Evolutionary conservation across 2,329 filamentous ascomycete species (phyloP).

Genomic region (Fusarium avenaceum): DNA sequence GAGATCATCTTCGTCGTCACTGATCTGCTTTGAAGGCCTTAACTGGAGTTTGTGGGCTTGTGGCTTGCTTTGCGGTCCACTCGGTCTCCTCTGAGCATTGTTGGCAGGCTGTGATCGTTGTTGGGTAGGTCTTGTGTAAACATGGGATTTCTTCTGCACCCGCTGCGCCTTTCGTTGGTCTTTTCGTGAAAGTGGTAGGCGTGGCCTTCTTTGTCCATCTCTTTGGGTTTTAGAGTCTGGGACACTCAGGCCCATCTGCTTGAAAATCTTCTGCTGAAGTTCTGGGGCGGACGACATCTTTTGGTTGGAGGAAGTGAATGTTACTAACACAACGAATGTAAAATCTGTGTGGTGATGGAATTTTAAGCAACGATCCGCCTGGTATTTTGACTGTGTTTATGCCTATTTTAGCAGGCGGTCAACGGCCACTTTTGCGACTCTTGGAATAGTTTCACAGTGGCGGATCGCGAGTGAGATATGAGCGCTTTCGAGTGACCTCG

Average conservation of each 20-base stretch:
- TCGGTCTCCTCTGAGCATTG: conserved; percentile 19
- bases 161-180: conserved; percentile 77
- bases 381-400: conserved; percentile 10
- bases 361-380: conserved; percentile 23
- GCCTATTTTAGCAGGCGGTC: conserved; percentile 29
- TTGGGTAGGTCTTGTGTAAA: conserved; percentile 44
- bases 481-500: rapidly evolving
- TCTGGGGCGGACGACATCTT: conserved; percentile 49
- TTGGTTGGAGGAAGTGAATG: background rate
- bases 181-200: conserved; percentile 62
- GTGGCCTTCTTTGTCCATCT: conserved; percentile 31
- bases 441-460: background rate
- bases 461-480: background rate
- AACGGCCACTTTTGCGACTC: background rate
- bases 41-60: conserved; percentile 10
- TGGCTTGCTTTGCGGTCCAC: conserved; percentile 4
- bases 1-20: conserved; percentile 40
- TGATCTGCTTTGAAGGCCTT: conserved; percentile 11
- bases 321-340: background rate
- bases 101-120: conserved; percentile 17
- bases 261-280: conserved; percentile 56
- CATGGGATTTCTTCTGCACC: conserved; percentile 67
- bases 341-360: conserved; percentile 4
- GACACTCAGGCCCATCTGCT: conserved; percentile 54
- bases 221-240: conserved; percentile 40